Evolutionary conservation across 2,329 filamentous ascomycete genomes (phyloP).

Genomic region (Cladosporium oxysporum): DNA sequence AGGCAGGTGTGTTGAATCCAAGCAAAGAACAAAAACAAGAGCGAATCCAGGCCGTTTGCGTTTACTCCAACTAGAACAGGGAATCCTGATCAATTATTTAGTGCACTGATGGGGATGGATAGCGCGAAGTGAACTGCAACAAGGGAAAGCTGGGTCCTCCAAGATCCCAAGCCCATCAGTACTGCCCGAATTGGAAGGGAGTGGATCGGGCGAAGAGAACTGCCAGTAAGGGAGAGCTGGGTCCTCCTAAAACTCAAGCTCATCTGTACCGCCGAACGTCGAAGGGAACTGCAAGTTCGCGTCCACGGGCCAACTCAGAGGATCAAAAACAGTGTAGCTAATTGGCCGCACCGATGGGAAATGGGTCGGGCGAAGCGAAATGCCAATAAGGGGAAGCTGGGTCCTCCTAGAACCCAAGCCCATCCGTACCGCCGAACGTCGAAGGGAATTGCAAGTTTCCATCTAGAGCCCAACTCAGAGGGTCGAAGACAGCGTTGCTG

Average conservation of each 20-base stretch:
- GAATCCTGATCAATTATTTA: too few relatives aligned
- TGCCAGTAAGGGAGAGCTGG: background rate
- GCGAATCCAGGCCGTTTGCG: background rate
- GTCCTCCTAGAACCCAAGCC: slow-evolving; percentile 17
- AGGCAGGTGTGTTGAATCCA: background rate
- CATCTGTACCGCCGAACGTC: slow-evolving; percentile 15
- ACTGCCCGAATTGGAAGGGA: slow-evolving; percentile 50
- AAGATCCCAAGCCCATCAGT: slow-evolving; percentile 17
- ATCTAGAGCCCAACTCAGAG: slow-evolving; percentile 91
- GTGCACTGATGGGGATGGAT: too few relatives aligned
- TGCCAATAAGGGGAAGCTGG: background rate
- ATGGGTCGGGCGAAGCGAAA: background rate
- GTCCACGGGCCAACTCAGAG: slow-evolving; percentile 91
- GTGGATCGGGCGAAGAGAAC: background rate
- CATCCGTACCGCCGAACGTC: slow-evolving; percentile 18
- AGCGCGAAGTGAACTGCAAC: background rate
- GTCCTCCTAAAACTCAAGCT: slow-evolving; percentile 15
- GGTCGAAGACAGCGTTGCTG: slow-evolving; percentile 82
- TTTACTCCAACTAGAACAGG: background rate
- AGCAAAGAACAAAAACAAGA: background rate
- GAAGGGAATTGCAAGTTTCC: slow-evolving; percentile 74
- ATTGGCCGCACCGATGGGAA: slow-evolving; percentile 38
- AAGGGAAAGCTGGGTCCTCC: background rate
- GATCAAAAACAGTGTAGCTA: slow-evolving; percentile 82
- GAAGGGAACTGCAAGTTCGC: slow-evolving; percentile 74